Evolutionary conservation across 1,139 yeast species (phyloP).

Genomic region (Spathaspora sp.): DNA sequence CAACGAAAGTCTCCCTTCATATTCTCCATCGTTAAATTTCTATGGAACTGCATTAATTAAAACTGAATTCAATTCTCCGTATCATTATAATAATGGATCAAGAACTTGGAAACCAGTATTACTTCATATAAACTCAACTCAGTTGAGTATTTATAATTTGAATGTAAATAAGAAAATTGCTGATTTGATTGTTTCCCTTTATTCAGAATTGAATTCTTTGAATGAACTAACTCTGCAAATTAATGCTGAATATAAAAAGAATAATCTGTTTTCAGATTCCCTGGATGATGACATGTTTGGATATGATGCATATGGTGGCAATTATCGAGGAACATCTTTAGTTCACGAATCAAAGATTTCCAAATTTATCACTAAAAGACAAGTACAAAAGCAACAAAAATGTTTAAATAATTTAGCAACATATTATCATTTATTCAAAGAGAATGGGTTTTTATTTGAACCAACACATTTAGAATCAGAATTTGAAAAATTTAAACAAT

Average conservation of each 20-base stretch:
- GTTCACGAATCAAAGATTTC: conserved; percentile 12
- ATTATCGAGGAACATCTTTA: conserved; percentile 6
- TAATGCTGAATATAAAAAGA: conserved; percentile 15
- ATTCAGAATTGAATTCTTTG: conserved; percentile 28
- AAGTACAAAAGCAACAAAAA: conserved; percentile 16
- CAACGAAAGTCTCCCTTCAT: conserved; percentile 30
- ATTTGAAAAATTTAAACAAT: conserved; percentile 17
- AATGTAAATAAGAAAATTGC: conserved; percentile 24
- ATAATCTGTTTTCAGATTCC: conserved; percentile 6
- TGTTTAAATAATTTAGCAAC: conserved; percentile 18
- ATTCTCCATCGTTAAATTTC: conserved; percentile 31
- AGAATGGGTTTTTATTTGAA: conserved; percentile 39
- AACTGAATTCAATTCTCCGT: conserved; percentile 42
- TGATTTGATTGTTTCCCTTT: conserved; percentile 31
- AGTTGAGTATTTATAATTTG: conserved; percentile 43
- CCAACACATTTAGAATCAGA: conserved; percentile 24
- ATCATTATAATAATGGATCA: conserved; percentile 26
- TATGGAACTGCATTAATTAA: conserved; percentile 37
- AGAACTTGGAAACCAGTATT: conserved; percentile 49
- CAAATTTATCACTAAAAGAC: conserved; percentile 13
- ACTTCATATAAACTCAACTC: conserved; percentile 59
- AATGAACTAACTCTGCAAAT: conserved; percentile 14
- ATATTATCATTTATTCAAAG: conserved; percentile 22
- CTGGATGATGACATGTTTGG: conserved; percentile 18
- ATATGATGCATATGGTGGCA: conserved; percentile 29